Evolutionary conservation across 768 basidiomycete genomes (phyloP), one percentile per base, ranked within the genome.

Genomic region (Psilocybe cyanescens): DNA sequence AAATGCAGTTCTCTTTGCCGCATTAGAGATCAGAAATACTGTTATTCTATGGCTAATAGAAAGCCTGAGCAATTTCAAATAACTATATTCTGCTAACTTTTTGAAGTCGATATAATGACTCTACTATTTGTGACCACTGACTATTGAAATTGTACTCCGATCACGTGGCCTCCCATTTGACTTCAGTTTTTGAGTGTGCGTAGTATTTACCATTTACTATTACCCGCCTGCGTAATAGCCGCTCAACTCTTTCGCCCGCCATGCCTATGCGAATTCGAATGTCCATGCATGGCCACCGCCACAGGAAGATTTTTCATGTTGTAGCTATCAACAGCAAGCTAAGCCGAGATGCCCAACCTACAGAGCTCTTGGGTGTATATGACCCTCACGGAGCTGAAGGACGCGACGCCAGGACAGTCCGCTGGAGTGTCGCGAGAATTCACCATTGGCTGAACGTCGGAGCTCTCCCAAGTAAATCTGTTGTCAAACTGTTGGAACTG

Each of bases 371-470:
- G 51, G 97, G 95, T 33, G 81, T 91, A 50, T 97, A 91, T 78
- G 81, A 93, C 73, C 95, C 94, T 3, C 86, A 82, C 64, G 75
- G 86, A 49, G 74, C 73, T 53, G 79, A 71, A 16, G 83, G 80
- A 39, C 73, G 80, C 60, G 74, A 78, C 24, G 81, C 85, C 66
- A 97, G 95, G 76, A 87, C 84, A 35, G 80, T 98, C 58, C 84
- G 89, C 67, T 98, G 96, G 95, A 95, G 94, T 74, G 88, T 90
- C 28, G 89, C 92, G 67, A 86, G 97, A 71, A 93, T 99, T 72
- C 82, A 83, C 60, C 94, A 92, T 70, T 99, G 97, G 97, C 74
- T 98, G 41, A 82, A 82, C 35, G 86, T 90, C 16, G 96, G 95
- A 0, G 97, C 97, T 35, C 74, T 84, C 61, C 97, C 97, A 1